Percentiles rank a stretch among this genome's conserved stretches.
phyloP scores from a whole-genome alignment of 331 rosid species.

The Spiraea crenata region DNA sequence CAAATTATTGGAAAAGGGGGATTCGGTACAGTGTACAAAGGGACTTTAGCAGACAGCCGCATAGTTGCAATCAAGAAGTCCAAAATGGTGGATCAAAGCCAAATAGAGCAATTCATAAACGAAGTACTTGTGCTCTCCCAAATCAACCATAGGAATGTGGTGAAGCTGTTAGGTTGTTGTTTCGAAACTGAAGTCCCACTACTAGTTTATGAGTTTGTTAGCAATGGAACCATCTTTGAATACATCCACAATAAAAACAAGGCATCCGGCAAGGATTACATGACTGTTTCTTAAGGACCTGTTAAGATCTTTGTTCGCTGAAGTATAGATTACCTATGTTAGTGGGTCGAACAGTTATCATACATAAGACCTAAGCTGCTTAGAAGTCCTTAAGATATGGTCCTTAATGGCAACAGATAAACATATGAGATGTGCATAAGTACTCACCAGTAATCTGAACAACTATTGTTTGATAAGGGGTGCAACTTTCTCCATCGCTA shows the following conservation, averaged over 20 bases:
- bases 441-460: background rate
- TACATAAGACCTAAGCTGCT: no score
- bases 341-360: no score
- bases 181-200: conserved; percentile 21
- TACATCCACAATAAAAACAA: conserved; percentile 15
- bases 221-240: conserved; percentile 15
- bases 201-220: conserved; percentile 24
- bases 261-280: no score
- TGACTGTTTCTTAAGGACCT: no score
- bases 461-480: background rate
- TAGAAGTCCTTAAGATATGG: no score
- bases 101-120: conserved; percentile 13
- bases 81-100: background rate
- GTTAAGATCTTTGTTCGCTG: no score
- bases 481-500: conserved; percentile 27
- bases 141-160: conserved; percentile 14
- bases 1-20: conserved; percentile 13
- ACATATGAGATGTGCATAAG: background rate
- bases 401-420: background rate
- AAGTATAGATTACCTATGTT: no score
- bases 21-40: conserved; percentile 4
- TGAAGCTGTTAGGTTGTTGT: conserved; percentile 21
- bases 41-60: background rate
- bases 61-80: conserved; percentile 15
- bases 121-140: conserved; percentile 13